Evolutionary conservation across 2,329 filamentous ascomycete species (phyloP).

Genomic region (Aspergillus neotritici): DNA sequence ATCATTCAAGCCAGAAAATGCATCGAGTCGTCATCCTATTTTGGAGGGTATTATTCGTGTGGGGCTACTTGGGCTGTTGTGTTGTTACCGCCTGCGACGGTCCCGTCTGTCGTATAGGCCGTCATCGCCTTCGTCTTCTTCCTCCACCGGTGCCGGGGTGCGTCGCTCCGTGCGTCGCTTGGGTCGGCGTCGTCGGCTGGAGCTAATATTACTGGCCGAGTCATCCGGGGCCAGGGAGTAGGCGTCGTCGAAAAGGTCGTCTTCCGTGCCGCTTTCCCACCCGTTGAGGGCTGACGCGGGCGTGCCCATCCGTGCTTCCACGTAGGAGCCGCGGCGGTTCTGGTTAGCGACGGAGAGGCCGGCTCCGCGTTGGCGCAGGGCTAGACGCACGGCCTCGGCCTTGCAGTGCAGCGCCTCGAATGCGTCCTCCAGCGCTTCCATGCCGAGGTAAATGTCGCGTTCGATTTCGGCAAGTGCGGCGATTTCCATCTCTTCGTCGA

Average conservation of each 20-base stretch:
- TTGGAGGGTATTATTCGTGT: no score
- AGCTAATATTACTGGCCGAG: conserved; percentile 46
- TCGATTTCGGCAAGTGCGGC: conserved; percentile 85
- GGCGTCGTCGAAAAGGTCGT: conserved; percentile 43
- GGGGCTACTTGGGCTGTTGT: no score
- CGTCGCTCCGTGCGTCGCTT: conserved; percentile 45
- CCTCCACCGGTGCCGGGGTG: conserved; percentile 45
- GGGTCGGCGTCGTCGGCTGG: conserved; percentile 40
- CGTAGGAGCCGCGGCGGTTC: conserved; percentile 37
- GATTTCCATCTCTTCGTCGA: conserved; percentile 92
- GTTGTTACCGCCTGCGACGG: no score
- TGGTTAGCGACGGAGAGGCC: conserved; percentile 56
- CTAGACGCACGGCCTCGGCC: conserved; percentile 72
- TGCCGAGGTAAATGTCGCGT: conserved; percentile 84
- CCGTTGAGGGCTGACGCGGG: conserved; percentile 30
- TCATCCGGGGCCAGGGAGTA: conserved; percentile 45
- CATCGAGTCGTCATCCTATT: no score
- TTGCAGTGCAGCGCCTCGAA: conserved; percentile 86
- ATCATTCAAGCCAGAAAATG: background rate
- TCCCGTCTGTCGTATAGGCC: conserved; percentile 15
- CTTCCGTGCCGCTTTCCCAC: conserved; percentile 40
- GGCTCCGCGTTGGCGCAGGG: conserved; percentile 74
- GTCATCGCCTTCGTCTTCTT: conserved; percentile 42
- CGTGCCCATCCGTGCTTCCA: conserved; percentile 40
- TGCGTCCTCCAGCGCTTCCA: conserved; percentile 90